Evolutionary conservation across 257 asterid species (phyloP).

Genomic region (Nicotiana tabacum): DNA sequence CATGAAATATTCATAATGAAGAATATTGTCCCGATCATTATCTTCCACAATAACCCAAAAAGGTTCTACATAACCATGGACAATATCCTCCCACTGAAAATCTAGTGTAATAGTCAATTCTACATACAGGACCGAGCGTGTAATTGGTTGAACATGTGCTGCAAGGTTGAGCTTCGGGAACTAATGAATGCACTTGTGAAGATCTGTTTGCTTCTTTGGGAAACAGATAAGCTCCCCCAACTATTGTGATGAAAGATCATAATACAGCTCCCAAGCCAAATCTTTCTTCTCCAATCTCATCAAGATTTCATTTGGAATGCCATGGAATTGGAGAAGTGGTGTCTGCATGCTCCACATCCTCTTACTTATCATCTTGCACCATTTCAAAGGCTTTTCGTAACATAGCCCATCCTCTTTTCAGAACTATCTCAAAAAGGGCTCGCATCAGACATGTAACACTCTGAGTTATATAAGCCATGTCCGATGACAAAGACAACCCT

Average conservation of each 20-base stretch:
- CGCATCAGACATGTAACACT: constrained; percentile 46
- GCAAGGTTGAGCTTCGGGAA: constrained; percentile 39
- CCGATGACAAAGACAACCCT: constrained; percentile 38
- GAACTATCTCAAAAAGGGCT: constrained; percentile 35
- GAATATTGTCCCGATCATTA: constrained; percentile 32
- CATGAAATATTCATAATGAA: constrained; percentile 37
- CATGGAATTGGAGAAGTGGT: constrained; percentile 39
- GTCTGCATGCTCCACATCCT: constrained; percentile 47
- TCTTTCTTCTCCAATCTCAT: constrained; percentile 37
- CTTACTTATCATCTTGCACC: constrained; percentile 42
- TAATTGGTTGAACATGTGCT: constrained; percentile 39
- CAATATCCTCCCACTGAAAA: constrained; percentile 38
- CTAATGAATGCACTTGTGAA: constrained; percentile 34
- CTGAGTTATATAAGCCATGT: constrained; percentile 44
- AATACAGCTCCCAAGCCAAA: constrained; percentile 39
- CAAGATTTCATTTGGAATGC: constrained; percentile 34
- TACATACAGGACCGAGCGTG: constrained; percentile 36
- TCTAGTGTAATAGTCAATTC: constrained; percentile 40
- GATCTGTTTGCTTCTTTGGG: constrained; percentile 27
- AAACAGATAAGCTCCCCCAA: constrained; percentile 32
- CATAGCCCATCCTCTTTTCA: constrained; percentile 43
- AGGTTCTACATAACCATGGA: constrained; percentile 42
- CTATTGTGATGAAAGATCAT: constrained; percentile 34
- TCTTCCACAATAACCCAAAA: constrained; percentile 45
- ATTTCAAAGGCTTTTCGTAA: constrained; percentile 37